phyloP scores from a whole-genome alignment of 129 eudicot genomes.

The Centaurea solstitialis region DNA sequence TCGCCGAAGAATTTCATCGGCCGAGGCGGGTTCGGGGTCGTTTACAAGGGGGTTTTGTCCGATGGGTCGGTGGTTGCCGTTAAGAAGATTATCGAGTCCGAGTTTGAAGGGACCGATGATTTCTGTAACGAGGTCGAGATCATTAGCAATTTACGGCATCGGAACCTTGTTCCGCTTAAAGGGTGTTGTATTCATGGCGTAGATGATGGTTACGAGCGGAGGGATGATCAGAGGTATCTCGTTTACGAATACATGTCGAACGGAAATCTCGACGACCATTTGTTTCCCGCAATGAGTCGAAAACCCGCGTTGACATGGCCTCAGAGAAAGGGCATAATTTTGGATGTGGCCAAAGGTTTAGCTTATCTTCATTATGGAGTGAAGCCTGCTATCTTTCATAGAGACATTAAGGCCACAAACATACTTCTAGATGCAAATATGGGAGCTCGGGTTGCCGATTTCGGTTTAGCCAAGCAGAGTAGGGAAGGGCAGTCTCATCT shows the following conservation, averaged over 20 bases:
- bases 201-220: conserved; percentile 38
- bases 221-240: conserved; percentile 60
- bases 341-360: conserved; percentile 76
- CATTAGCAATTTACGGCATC: conserved; percentile 71
- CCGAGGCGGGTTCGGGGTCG: conserved; percentile 83
- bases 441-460: conserved; percentile 89
- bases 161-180: conserved; percentile 72
- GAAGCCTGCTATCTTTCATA: conserved; percentile 72
- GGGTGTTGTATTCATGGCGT: conserved; percentile 75
- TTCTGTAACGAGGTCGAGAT: conserved; percentile 86
- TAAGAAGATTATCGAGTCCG: conserved; percentile 59
- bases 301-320: conserved; percentile 65
- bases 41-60: conserved; percentile 53
- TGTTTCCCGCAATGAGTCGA: conserved; percentile 42
- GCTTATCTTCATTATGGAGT: conserved; percentile 81
- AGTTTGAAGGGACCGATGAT: conserved; percentile 61
- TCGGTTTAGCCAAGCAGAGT: conserved; percentile 73
- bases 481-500: conserved; percentile 87
- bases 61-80: conserved; percentile 84
- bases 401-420: conserved; percentile 78
- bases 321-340: conserved; percentile 65
- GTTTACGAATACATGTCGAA: conserved; percentile 81
- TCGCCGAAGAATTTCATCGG: conserved; percentile 69
- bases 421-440: conserved; percentile 71
- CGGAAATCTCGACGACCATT: conserved; percentile 78